Conservation (phyloP, 768 basidiomycete genomes). For the Ephemerocybe angulata region DNA sequence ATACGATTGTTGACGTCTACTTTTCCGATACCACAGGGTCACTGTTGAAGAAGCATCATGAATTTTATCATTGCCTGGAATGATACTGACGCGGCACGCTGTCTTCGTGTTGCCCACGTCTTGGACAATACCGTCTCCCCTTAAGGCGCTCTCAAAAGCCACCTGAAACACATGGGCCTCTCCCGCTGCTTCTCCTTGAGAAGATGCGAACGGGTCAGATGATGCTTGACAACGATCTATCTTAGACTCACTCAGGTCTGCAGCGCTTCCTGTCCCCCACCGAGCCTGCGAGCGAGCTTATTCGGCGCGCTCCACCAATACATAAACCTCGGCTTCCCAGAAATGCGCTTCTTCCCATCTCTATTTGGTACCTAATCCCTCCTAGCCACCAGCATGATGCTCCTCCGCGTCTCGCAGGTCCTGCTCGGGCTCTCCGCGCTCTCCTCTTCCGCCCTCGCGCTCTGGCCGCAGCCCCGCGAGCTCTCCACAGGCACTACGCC, state of each 20-base stretch:
- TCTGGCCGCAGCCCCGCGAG: slow-evolving; percentile 42
- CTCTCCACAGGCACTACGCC: slow-evolving; percentile 38
- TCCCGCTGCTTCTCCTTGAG: not conserved
- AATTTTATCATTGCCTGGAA: too few relatives aligned
- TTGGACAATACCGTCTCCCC: too few relatives aligned
- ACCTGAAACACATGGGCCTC: not conserved
- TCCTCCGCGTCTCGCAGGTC: slow-evolving; percentile 5
- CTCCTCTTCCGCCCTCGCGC: slow-evolving; percentile 21
- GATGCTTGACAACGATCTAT: not conserved
- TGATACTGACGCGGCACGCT: too few relatives aligned
- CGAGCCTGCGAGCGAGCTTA: not conserved
- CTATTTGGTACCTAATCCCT: too few relatives aligned
- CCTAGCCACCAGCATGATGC: not conserved
- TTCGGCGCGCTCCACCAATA: not conserved
- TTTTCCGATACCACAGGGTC: too few relatives aligned
- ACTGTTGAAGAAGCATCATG: too few relatives aligned
- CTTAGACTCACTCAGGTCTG: too few relatives aligned
- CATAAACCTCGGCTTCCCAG: not conserved
- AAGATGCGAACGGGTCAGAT: not conserved
- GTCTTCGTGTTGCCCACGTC: too few relatives aligned
- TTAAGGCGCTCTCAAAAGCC: too few relatives aligned
- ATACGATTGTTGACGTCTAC: too few relatives aligned
- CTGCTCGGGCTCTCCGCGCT: slow-evolving; percentile 19
- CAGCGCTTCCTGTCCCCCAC: not conserved
- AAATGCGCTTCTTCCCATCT: too few relatives aligned